A percentile compares a stretch with the other conserved stretches of the same genome.
Evolutionary conservation across 2,329 filamentous ascomycete genomes (phyloP).

Genomic region (Alternaria postmessia): DNA sequence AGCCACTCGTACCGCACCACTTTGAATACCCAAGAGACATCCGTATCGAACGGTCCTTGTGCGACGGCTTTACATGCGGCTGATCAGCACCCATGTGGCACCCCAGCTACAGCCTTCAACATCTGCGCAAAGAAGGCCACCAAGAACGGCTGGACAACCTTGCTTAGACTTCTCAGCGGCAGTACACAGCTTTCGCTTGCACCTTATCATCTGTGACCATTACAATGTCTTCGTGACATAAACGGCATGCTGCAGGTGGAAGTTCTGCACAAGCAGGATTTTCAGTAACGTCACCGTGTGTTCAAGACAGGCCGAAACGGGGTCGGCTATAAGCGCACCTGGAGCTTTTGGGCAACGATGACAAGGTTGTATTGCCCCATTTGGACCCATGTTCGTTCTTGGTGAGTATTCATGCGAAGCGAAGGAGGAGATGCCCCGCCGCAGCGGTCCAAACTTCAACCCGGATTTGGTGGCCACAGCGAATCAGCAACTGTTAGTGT

Average conservation of each 20-base stretch:
- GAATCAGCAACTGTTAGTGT: background rate
- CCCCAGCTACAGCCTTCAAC: background rate
- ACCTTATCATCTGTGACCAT: background rate
- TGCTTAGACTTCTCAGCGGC: background rate
- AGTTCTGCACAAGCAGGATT: slow-evolving; percentile 7
- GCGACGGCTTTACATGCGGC: background rate
- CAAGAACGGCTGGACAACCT: background rate
- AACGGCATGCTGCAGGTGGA: background rate
- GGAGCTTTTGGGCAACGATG: background rate
- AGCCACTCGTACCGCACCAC: background rate
- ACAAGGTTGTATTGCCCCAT: slow-evolving; percentile 5
- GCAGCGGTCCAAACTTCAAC: background rate
- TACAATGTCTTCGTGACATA: background rate
- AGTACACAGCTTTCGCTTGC: background rate
- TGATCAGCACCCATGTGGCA: background rate
- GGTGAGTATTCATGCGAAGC: background rate
- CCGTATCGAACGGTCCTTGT: background rate
- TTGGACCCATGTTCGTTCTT: background rate
- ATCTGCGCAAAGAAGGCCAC: background rate
- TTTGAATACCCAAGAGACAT: background rate
- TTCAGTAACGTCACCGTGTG: slow-evolving; percentile 9
- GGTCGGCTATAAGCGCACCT: background rate
- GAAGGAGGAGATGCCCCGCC: background rate
- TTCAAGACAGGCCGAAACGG: slow-evolving; percentile 6
- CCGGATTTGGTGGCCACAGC: background rate